These are phyloP conservation scores for Phialophora verrucosa DNA, from an alignment of 2,329 filamentous ascomycete species.

Conservation along the genomic window DNA sequence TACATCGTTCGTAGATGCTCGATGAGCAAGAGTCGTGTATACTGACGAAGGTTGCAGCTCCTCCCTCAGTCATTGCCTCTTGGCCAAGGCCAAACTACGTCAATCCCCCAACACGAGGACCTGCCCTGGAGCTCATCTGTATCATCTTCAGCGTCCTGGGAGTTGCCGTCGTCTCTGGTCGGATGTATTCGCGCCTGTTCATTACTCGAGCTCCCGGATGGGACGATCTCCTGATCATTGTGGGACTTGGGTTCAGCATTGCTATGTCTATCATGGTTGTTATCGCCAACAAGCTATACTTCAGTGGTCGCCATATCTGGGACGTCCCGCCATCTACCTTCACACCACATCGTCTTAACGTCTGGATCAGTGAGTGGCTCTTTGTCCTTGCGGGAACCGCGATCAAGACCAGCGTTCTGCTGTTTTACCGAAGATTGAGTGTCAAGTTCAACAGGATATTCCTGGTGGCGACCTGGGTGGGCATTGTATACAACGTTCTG, in stretches of 20 bases:
- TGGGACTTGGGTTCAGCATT: constrained; percentile 25
- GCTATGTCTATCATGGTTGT: constrained; percentile 32
- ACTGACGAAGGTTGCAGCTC: constrained; percentile 18
- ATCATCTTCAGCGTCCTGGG: constrained; percentile 39
- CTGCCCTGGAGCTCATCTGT: constrained; percentile 37
- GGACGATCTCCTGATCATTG: constrained; percentile 34
- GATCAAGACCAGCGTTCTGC: constrained; percentile 37
- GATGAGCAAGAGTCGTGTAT: not conserved
- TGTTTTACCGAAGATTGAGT: constrained; percentile 38
- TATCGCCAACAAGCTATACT: constrained; percentile 33
- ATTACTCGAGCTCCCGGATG: constrained; percentile 37
- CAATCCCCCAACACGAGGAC: constrained; percentile 41
- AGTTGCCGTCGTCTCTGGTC: constrained; percentile 36
- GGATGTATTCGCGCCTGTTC: constrained; percentile 41
- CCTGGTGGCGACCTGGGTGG: constrained; percentile 36
- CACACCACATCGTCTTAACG: constrained; percentile 28
- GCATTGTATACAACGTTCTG: constrained; percentile 38
- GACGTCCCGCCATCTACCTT: constrained; percentile 30
- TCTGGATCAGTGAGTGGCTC: constrained; percentile 35
- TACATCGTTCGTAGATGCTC: constrained; percentile 26
- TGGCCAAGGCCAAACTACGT: constrained; percentile 44
- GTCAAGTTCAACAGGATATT: constrained; percentile 34
- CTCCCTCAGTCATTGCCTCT: constrained; percentile 30
- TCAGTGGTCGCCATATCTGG: constrained; percentile 37
- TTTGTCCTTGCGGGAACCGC: constrained; percentile 19